A percentile compares a stretch with the other conserved stretches of the same genome.
Conservation (phyloP, 169 alveolate species). For the Babesia bovis region DNA sequence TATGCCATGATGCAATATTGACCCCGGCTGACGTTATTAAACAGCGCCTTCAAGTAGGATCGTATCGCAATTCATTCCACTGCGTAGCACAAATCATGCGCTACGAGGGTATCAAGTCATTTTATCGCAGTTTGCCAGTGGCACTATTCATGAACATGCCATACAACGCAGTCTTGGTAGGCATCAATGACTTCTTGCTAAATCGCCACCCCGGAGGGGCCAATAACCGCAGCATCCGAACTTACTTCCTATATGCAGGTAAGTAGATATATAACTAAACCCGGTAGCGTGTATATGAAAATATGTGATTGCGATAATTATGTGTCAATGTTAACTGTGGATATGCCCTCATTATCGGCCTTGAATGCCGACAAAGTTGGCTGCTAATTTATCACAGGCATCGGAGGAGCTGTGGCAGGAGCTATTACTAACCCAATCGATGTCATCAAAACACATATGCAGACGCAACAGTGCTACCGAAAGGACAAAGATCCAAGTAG, state of each 20-base stretch:
- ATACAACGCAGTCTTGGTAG: conserved; percentile 88
- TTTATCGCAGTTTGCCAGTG: conserved; percentile 91
- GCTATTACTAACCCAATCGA: conserved; percentile 94
- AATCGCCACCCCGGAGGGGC: conserved; percentile 50
- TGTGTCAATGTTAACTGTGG: too few relatives aligned
- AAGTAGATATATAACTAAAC: not conserved
- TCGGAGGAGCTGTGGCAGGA: conserved; percentile 96
- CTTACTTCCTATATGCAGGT: conserved; percentile 41
- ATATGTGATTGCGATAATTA: too few relatives aligned
- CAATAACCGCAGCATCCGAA: not conserved
- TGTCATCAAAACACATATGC: conserved; percentile 93
- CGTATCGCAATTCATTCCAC: conserved; percentile 68
- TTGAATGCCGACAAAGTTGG: not conserved
- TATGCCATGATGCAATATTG: conserved; percentile 91
- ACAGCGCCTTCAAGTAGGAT: conserved; percentile 91
- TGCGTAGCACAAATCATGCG: conserved; percentile 73
- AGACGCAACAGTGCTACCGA: conserved; percentile 84
- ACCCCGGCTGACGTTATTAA: conserved; percentile 97
- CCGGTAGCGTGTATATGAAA: not conserved
- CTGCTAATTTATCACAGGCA: conserved; percentile 73
- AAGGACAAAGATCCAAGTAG: not conserved
- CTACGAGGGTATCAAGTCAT: conserved; percentile 88
- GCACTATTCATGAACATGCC: conserved; percentile 95
- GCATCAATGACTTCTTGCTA: conserved; percentile 90
- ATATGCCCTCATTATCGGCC: too few relatives aligned